Evolutionary conservation across 1,284 basidiomycete genomes (phyloP).

Genomic region (Cutaneotrichosporon sp.): DNA sequence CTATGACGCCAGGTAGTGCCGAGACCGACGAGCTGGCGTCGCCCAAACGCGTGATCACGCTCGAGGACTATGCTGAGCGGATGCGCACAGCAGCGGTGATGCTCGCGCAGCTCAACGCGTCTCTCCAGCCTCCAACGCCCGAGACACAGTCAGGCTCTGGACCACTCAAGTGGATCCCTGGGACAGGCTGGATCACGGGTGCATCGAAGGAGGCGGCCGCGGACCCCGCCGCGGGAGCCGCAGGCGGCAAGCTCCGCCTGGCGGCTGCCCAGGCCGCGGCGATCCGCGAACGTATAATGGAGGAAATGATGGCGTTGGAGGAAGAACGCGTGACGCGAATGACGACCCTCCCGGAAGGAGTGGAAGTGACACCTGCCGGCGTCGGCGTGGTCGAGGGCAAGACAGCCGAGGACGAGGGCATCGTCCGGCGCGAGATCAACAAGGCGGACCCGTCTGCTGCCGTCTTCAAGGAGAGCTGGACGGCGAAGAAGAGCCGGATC

Average conservation of each 20-base stretch:
- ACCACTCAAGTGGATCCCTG: slow-evolving; percentile 60
- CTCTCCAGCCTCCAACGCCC: slow-evolving; percentile 55
- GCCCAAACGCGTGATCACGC: slow-evolving; percentile 47
- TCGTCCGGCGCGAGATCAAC: slow-evolving; percentile 88
- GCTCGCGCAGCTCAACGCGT: slow-evolving; percentile 93
- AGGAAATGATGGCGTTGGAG: slow-evolving; percentile 94
- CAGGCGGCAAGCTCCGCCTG: slow-evolving; percentile 58
- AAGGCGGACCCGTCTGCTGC: slow-evolving; percentile 93
- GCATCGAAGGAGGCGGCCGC: slow-evolving; percentile 4
- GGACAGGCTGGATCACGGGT: slow-evolving; percentile 59
- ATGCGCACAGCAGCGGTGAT: slow-evolving; percentile 98
- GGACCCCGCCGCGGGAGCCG: slow-evolving; percentile 15
- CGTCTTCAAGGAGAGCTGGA: slow-evolving; percentile 94
- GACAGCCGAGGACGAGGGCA: slow-evolving; percentile 79
- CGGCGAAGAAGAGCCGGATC: slow-evolving; percentile 90
- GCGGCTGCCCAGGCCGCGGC: slow-evolving; percentile 76
- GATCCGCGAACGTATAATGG: slow-evolving; percentile 94
- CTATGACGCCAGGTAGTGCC: background rate
- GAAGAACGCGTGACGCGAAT: slow-evolving; percentile 95
- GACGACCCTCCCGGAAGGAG: slow-evolving; percentile 64
- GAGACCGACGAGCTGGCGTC: slow-evolving; percentile 8
- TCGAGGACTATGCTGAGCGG: slow-evolving; percentile 95
- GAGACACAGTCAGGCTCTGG: slow-evolving; percentile 31
- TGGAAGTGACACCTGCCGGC: slow-evolving; percentile 59
- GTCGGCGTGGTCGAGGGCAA: slow-evolving; percentile 56